These are phyloP conservation scores for Leccinum broughii DNA, from an alignment of 768 basidiomycete species.

Conservation along the genomic window DNA sequence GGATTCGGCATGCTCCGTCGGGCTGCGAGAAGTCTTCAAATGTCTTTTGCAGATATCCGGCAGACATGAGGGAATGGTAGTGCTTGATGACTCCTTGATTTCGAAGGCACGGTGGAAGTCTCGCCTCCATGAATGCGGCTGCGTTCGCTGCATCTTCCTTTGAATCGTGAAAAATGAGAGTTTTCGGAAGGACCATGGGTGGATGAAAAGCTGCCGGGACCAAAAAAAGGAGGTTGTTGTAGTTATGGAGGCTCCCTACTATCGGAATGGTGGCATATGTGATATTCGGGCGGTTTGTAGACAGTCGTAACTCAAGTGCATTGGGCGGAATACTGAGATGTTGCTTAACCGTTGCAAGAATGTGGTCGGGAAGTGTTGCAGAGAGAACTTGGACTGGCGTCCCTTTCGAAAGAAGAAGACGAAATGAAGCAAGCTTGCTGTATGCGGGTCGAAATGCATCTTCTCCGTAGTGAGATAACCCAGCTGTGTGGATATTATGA, in stretches of 20 bases:
- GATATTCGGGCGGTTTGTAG: neutral
- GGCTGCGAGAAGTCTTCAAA: neutral
- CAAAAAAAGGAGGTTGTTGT: neutral
- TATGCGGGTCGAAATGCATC: no score
- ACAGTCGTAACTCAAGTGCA: neutral
- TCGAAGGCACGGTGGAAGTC: neutral
- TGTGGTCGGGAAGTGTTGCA: no score
- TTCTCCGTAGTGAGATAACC: no score
- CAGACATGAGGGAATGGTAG: neutral
- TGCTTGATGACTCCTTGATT: neutral
- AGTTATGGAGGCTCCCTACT: neutral
- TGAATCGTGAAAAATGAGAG: neutral
- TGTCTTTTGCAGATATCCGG: neutral
- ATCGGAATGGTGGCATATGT: constrained; percentile 2
- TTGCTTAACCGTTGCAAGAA: neutral
- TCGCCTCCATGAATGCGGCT: neutral
- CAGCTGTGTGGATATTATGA: no score
- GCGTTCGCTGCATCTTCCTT: neutral
- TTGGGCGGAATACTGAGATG: neutral
- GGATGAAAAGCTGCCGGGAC: neutral
- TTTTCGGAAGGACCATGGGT: neutral
- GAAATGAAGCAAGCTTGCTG: no score
- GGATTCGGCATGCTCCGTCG: neutral
- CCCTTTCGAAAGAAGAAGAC: no score
- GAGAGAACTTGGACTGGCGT: no score